Evolutionary conservation across 352 stramenopile genomes (phyloP).

Genomic region (Blastocystis sp.): DNA sequence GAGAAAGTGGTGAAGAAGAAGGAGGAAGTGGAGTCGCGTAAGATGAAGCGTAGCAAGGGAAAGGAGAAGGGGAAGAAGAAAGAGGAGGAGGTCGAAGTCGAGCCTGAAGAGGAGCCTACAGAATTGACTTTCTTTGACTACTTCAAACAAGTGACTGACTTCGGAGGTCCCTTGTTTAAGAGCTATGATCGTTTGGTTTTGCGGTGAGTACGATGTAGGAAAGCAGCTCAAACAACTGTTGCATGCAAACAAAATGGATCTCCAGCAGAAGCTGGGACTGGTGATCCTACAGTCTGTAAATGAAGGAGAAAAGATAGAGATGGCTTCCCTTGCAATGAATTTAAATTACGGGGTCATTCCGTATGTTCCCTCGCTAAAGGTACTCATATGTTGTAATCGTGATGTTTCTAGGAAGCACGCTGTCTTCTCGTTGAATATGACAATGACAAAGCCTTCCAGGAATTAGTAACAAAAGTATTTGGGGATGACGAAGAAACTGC

Average conservation of each 20-base stretch:
- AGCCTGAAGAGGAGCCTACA: background rate
- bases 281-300: background rate
- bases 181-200: background rate
- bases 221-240: slow-evolving; percentile 19
- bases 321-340: slow-evolving; percentile 15
- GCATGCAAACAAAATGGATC: background rate
- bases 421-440: background rate
- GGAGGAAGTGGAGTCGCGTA: background rate
- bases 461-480: background rate
- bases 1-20: background rate
- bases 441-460: background rate
- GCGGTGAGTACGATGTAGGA: background rate
- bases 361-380: background rate
- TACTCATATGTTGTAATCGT: background rate
- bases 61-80: slow-evolving; percentile 1
- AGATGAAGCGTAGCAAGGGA: background rate
- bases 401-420: background rate
- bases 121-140: background rate
- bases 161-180: slow-evolving; percentile 40
- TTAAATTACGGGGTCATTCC: background rate
- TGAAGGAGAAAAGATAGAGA: background rate
- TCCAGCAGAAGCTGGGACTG: slow-evolving; percentile 30
- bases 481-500: background rate
- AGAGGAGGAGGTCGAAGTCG: background rate
- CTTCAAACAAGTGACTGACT: slow-evolving; percentile 17